A percentile compares a stretch with the other conserved stretches of the same genome.
Conservation (phyloP, 163 green algal species). For the Scenedesmus sp. region DNA sequence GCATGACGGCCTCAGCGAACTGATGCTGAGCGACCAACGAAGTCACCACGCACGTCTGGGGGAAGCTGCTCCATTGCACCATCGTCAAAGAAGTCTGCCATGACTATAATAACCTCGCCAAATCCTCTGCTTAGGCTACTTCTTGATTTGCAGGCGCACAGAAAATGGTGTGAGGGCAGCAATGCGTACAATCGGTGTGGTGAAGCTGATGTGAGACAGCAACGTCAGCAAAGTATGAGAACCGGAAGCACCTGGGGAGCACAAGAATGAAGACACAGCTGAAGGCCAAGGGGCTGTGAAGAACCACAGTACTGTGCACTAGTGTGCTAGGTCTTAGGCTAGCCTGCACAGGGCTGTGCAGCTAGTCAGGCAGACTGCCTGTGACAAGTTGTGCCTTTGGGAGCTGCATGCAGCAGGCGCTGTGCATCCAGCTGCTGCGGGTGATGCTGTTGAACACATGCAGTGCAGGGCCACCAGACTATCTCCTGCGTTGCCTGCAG, state of each 20-base stretch:
- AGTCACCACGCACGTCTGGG: not conserved
- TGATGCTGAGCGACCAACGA: not conserved
- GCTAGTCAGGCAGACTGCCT: too few relatives aligned
- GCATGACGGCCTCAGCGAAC: not conserved
- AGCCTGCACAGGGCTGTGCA: too few relatives aligned
- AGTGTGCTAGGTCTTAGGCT: not conserved
- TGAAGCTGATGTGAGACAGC: not conserved
- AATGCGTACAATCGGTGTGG: not conserved
- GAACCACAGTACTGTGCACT: not conserved
- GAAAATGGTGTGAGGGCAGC: not conserved
- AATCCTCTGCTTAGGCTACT: not conserved
- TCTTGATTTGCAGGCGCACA: not conserved
- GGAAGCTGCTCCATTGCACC: not conserved
- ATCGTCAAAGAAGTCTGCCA: conserved; percentile 21
- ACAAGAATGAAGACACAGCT: not conserved
- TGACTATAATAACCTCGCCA: not conserved
- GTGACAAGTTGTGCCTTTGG: not conserved
- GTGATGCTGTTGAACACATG: too few relatives aligned
- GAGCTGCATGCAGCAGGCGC: not conserved
- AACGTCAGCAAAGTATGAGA: not conserved
- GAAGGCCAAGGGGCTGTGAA: not conserved
- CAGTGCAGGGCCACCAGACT: too few relatives aligned
- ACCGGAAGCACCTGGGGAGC: not conserved
- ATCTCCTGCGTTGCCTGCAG: too few relatives aligned
- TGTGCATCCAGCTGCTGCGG: not conserved